phyloP scores from a whole-genome alignment of 2,329 filamentous ascomycete species.

The Pestalotiopsis sp. region DNA sequence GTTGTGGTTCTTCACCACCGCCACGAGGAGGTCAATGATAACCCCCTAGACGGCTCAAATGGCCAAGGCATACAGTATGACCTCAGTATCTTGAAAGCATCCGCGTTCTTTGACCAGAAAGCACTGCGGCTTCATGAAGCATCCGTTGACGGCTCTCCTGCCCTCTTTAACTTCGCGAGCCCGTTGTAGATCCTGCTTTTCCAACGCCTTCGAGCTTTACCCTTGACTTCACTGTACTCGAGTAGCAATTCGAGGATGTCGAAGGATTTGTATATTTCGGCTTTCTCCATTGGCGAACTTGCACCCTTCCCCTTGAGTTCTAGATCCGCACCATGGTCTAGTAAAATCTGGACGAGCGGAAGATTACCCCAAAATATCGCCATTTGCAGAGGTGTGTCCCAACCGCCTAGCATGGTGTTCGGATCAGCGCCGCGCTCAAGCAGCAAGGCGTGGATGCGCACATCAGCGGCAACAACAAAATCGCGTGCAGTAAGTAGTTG shows the following conservation, averaged over 20 bases:
- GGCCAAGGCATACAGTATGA: too few relatives aligned
- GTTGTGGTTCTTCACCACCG: too few relatives aligned
- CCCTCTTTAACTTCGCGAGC: too few relatives aligned
- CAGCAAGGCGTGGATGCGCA: neutral
- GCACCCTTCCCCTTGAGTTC: neutral
- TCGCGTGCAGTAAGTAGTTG: neutral
- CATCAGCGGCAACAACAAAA: neutral
- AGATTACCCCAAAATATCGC: neutral
- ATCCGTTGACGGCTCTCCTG: too few relatives aligned
- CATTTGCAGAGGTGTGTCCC: neutral
- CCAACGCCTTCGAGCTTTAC: neutral
- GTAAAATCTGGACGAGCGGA: neutral
- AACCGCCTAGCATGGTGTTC: neutral
- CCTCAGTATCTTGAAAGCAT: too few relatives aligned
- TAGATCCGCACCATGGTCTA: neutral
- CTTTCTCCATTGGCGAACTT: neutral
- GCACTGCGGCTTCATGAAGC: too few relatives aligned
- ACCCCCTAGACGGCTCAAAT: too few relatives aligned
- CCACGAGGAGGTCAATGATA: too few relatives aligned
- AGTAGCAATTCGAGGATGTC: neutral
- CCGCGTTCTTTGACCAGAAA: too few relatives aligned
- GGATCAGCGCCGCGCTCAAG: neutral
- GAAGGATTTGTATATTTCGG: neutral
- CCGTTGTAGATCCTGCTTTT: neutral
- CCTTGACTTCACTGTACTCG: neutral